Base-by-base conservation (phyloP, 1,284 basidiomycete genomes). In the Trametes pubescens region DNA sequence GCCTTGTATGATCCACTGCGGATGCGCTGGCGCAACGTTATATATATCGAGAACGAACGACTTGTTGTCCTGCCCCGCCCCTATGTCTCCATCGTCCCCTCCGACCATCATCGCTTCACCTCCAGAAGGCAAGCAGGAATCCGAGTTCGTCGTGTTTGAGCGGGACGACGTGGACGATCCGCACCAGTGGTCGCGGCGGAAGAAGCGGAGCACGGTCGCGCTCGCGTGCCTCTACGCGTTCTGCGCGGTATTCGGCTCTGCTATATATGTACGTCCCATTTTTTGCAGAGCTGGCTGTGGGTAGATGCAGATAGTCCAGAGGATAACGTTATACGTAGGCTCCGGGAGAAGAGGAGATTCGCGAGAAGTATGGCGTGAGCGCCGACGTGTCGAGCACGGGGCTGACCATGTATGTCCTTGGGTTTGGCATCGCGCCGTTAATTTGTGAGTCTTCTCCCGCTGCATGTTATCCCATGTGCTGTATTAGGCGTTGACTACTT, bases 341-440 rank as follows among this genome's bases (percentile, higher is more conserved):
- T n/a, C 66, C 74, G 8, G 70, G 67, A 46, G 68, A 75, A 56
- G 32, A 21, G 26, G 67, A 73, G 43, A 66, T 75, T 24, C 65
- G 62, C 34, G 38, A 62, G 26, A 58, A 46, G 54, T 75, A 69
- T 51, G 56, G 61, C 24, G 69, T 72, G n/a, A 69, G 59, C 37
- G 59, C 67, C 4, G 65, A 70, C 35, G 61, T 70, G 0, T 62
- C 70, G 16, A 74, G 70, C 43, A 53, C 66, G 11, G 74, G 74
- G 4, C 63, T 75, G 3, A 73, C 69, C 4, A 59, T 74, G 18
- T 74, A 75, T 51, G 71, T 75, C 2, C 61, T 74, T 4, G 74
- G 74, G 11, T 73, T 75, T 44, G 71, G 69, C 9, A 60, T 73
- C 35, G 73, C 71, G 0, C 72, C 72, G 11, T 55, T 73, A 11